Evolutionary conservation across 31 red algal genomes (phyloP).

Genomic region (Asparagopsis taxiformis): DNA sequence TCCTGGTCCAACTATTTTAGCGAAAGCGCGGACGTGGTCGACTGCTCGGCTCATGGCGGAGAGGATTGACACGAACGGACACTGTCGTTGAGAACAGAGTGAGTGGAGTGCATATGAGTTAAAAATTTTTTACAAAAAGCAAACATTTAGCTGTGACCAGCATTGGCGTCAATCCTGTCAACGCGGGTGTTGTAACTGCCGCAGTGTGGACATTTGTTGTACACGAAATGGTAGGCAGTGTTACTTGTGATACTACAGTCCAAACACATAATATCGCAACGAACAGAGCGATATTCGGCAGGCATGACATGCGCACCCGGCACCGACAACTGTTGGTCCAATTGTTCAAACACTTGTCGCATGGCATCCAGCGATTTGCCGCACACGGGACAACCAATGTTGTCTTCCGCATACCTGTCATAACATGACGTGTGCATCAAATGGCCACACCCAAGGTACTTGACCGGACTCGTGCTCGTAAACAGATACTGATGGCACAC

Average conservation of each 20-base stretch:
- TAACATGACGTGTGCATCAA: constrained; percentile 94
- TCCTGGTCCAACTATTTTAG: constrained; percentile 58
- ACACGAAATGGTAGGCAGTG: constrained; percentile 89
- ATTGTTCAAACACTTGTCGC: constrained; percentile 50
- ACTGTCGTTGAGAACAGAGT: neutral
- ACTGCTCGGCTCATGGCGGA: neutral
- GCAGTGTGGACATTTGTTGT: constrained; percentile 86
- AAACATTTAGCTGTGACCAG: neutral
- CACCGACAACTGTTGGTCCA: constrained; percentile 67
- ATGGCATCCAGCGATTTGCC: constrained; percentile 84
- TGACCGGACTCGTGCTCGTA: constrained; percentile 84
- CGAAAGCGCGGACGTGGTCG: constrained; percentile 29
- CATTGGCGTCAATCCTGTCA: constrained; percentile 55
- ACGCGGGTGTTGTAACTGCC: constrained; percentile 89
- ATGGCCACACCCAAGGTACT: constrained; percentile 94
- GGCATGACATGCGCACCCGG: constrained; percentile 56
- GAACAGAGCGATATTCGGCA: constrained; percentile 58
- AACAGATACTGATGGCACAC: constrained; percentile 93
- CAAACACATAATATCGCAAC: constrained; percentile 73
- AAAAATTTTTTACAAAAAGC: neutral
- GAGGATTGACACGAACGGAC: neutral
- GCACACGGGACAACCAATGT: constrained; percentile 84
- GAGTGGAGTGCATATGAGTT: neutral
- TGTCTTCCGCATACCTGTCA: constrained; percentile 28
- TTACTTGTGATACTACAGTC: constrained; percentile 69